These are phyloP conservation scores for Platanthera zijinensis DNA, from an alignment of 106 monocot genomes.

Conservation along the genomic window DNA sequence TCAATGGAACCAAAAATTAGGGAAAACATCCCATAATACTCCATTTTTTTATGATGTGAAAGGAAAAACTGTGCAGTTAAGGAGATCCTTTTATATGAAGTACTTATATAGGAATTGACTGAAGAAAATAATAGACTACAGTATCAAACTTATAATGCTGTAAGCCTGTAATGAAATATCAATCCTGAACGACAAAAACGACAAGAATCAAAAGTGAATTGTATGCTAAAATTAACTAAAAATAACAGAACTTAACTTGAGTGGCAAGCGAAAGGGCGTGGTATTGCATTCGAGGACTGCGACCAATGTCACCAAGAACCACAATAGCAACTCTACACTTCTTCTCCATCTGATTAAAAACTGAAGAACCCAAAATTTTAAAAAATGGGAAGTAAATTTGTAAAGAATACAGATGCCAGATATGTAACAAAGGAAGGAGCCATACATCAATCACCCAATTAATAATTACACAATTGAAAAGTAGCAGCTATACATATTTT, in stretches of 20 bases:
- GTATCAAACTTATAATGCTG: not conserved
- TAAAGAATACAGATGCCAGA: no score
- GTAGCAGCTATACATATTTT: no score
- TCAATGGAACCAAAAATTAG: no score
- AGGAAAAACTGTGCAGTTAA: no score
- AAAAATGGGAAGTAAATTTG: no score
- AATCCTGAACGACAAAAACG: not conserved
- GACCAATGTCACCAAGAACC: constrained; percentile 93
- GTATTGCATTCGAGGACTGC: constrained; percentile 95
- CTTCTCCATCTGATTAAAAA: constrained; percentile 21
- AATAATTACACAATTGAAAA: no score
- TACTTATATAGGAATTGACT: not conserved
- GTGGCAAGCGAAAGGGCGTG: constrained; percentile 76
- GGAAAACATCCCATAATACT: no score
- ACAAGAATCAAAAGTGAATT: not conserved
- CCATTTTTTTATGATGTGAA: no score
- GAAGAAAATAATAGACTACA: not conserved
- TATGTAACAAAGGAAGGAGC: no score
- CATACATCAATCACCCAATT: no score
- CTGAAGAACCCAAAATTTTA: not conserved
- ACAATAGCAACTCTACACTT: constrained; percentile 65
- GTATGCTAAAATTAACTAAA: not conserved
- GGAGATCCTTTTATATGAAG: not conserved
- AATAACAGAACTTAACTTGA: constrained; percentile 27
- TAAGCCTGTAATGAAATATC: not conserved